Conservation (phyloP, 2,329 filamentous ascomycete species). For the Penicillium decumbens region DNA sequence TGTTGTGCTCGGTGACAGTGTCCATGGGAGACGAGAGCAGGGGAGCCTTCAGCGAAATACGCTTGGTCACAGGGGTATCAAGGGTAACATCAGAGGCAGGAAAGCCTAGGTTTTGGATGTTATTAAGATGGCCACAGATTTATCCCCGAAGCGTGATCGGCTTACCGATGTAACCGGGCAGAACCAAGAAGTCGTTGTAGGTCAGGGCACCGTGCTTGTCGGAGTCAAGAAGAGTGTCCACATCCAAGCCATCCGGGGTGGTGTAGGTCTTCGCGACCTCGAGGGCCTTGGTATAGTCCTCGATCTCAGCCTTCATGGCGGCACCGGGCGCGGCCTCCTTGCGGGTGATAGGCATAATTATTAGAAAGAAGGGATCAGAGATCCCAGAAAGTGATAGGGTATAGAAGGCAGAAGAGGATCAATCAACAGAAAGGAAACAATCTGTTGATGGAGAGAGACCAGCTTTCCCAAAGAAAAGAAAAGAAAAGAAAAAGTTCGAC, state of each 20-base stretch:
- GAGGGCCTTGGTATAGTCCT: conserved; percentile 71
- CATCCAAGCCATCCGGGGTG: conserved; percentile 76
- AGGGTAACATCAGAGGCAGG: conserved; percentile 82
- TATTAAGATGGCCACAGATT: conserved; percentile 21
- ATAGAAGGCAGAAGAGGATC: conserved; percentile 23
- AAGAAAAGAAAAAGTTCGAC: conserved; percentile 39
- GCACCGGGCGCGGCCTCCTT: conserved; percentile 52
- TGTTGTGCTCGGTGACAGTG: conserved; percentile 97
- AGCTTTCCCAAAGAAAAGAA: conserved; percentile 54
- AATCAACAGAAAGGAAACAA: conserved; percentile 47
- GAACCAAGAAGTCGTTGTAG: conserved; percentile 96
- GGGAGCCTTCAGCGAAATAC: conserved; percentile 91
- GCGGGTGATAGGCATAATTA: conserved; percentile 68
- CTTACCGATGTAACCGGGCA: conserved; percentile 90
- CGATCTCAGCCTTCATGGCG: conserved; percentile 51
- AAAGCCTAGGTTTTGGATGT: conserved; percentile 57
- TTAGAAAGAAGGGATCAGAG: conserved; percentile 31
- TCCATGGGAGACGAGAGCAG: conserved; percentile 99
- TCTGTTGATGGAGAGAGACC: conserved; percentile 58
- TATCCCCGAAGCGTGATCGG: conserved; percentile 10
- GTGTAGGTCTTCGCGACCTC: conserved; percentile 77
- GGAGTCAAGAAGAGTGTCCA: conserved; percentile 83
- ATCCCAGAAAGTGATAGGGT: conserved; percentile 21
- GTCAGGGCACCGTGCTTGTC: conserved; percentile 88
- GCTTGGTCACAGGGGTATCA: conserved; percentile 89